These are phyloP conservation scores for Ustilago sp. DNA, from an alignment of 1,284 basidiomycete genomes.

Conservation along the genomic window DNA sequence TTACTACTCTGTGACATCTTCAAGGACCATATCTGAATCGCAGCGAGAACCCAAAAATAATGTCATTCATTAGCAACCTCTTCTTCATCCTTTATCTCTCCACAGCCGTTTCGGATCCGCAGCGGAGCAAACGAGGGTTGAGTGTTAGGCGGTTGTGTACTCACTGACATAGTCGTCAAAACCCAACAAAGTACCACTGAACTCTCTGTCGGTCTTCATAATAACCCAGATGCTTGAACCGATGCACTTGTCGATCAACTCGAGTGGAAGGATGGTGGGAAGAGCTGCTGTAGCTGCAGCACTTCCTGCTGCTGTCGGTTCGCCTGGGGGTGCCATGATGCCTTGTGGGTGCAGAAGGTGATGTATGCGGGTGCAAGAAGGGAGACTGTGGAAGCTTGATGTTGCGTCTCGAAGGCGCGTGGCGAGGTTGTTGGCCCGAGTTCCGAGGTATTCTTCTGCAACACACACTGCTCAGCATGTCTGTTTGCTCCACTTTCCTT, in stretches of 20 bases:
- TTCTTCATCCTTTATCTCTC: not conserved
- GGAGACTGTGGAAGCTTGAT: constrained; percentile 4
- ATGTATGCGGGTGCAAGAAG: not conserved
- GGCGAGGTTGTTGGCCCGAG: constrained; percentile 5
- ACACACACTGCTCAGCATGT: not conserved
- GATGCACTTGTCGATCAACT: constrained; percentile 70
- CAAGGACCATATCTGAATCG: constrained; percentile 90
- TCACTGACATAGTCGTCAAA: constrained; percentile 99
- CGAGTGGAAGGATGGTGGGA: constrained; percentile 65
- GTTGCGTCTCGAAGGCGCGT: constrained; percentile 2
- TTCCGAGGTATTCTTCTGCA: constrained; percentile 16
- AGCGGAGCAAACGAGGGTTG: not conserved
- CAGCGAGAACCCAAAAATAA: not conserved
- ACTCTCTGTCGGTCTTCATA: constrained; percentile 69
- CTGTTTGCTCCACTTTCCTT: constrained; percentile 4
- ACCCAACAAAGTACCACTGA: constrained; percentile 89
- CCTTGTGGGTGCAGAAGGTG: not conserved
- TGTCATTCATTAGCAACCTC: not conserved
- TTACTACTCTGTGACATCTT: constrained; percentile 96
- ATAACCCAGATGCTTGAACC: constrained; percentile 70
- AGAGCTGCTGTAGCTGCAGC: constrained; percentile 45
- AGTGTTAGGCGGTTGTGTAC: constrained; percentile 71
- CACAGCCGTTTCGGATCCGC: not conserved
- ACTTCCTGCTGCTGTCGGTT: constrained; percentile 41
- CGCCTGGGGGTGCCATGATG: constrained; percentile 45